Evolutionary conservation across 2,329 filamentous ascomycete species (phyloP), one percentile per base, ranked within the genome.

Genomic region (Cytospora piceicola): DNA sequence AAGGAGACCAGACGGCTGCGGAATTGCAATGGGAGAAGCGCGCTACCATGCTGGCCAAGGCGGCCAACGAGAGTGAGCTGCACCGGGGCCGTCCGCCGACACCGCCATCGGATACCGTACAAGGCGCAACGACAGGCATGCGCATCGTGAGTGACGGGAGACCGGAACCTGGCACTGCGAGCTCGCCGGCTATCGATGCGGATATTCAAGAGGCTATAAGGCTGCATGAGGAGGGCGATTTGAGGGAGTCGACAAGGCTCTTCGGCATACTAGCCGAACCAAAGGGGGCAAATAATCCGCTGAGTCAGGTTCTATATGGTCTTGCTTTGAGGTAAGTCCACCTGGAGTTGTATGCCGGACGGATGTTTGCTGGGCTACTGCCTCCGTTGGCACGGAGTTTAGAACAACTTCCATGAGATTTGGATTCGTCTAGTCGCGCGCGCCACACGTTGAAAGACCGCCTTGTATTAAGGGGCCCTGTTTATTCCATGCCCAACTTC

Each of bases 131-230:
- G 56, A 71, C 71, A 32, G 69, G 70, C 17, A 67, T 78, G 70
- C 74, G 69, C 53, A 67, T 74, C 53, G 69, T 70, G 54, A 70
- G 71, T 64, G 63, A 65, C 24, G 56, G 61, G 22, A 36, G 15
- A 22, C 66, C 76, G 70, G 71, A 66, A 29, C 68, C 65, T 22
- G 74, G 72, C 42, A 73, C 74, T 12, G 80, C 85, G 42, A 83
- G 81, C 61, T 82, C 81, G 57, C 81, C 85, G 73, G 78, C 78
- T 65, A 83, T 84, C 62, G 87, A 90, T 74, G 83, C 85, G 66
- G 89, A 92, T 77, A 97, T 99, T 66, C 94, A 97, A 78, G 90
- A 96, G 78, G 95, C 95, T n/a, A 99, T 99, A 75, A 86, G 90
- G 68, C 82, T 98, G 69, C 95, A 99, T 76, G 95, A 99, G 78